phyloP scores from a whole-genome alignment of 2,329 filamentous ascomycete genomes.

The Ascochyta clinopodiicola region DNA sequence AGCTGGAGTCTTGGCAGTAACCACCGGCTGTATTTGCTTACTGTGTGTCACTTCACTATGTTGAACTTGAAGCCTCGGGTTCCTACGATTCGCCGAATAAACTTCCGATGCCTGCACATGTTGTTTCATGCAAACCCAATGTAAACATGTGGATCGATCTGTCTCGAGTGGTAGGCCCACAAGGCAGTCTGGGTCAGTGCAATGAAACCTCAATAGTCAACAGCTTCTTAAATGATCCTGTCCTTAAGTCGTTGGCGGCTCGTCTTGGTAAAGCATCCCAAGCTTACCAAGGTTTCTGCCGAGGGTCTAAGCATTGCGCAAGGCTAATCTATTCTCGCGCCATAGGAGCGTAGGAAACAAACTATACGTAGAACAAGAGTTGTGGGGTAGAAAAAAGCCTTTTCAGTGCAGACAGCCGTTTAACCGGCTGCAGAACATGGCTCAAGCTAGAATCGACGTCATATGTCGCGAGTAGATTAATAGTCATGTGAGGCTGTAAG shows the following conservation, averaged over 20 bases:
- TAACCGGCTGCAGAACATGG: background rate
- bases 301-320: constrained; percentile 18
- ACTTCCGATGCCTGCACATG: background rate
- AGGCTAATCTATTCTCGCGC: constrained; percentile 20
- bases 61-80: background rate
- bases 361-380: background rate
- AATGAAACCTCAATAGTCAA: background rate
- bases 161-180: background rate
- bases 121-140: background rate
- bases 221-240: background rate
- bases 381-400: background rate
- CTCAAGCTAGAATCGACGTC: background rate
- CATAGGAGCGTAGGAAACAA: background rate
- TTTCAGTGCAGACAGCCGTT: background rate
- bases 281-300: constrained; percentile 26
- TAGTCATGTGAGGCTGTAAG: background rate
- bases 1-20: background rate
- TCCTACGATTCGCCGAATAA: background rate
- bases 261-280: background rate
- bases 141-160: background rate
- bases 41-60: background rate
- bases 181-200: background rate
- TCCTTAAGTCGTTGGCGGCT: too few species aligned
- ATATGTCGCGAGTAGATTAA: background rate
- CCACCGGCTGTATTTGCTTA: background rate